Evolutionary conservation across 1,284 basidiomycete genomes (phyloP), one percentile per base, ranked within the genome.

Genomic region (Vanrija sp.): DNA sequence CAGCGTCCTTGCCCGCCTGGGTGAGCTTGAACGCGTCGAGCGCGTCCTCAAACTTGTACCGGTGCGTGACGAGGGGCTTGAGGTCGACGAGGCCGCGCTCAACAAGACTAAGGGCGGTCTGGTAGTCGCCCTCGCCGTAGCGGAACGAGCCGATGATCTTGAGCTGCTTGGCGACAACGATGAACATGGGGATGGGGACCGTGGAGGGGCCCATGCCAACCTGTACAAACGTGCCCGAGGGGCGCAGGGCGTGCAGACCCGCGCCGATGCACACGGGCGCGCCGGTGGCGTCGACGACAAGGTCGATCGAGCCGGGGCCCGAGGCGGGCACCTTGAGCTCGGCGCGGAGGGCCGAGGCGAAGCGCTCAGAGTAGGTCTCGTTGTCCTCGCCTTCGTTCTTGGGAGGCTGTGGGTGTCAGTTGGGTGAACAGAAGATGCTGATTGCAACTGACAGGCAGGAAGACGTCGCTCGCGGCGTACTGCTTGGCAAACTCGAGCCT

Each of bases 401-500:
- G 9, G 84, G 60, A 1, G 76, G 82, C 65, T 72, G 38, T n/a
- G 28, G 43, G 23, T 52, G 34, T 18, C 4, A 14, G 15, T 43
- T 29, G 10, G 14, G 16, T 28, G 15, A 15, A 39, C 8, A 18
- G 15, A 6, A 49, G 46, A 26, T 3, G 5, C 16, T 40, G 3
- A 16, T 21, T 12, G 12, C 23, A 14, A 63, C 72, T 65, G 52
- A 72, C 68, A 39, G 93, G 90, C 45, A 84, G 76, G 77, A 85
- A 94, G 18, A 82, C 79, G 58, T 93, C 88, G 3, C 91, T 89
- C 9, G 91, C 92, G 21, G 87, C 89, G 74, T 93, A 94, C 38
- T 71, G 65, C 73, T 86, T 86, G n/a, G 95, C 93, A 72, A 98
- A 97, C 46, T 88, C 83, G 44, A 98, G 85, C 51, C 93, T 86